Evolutionary conservation across 495 filamentous ascomycete species (phyloP).

Genomic region (Pseudoneurospora amorphoporcata): DNA sequence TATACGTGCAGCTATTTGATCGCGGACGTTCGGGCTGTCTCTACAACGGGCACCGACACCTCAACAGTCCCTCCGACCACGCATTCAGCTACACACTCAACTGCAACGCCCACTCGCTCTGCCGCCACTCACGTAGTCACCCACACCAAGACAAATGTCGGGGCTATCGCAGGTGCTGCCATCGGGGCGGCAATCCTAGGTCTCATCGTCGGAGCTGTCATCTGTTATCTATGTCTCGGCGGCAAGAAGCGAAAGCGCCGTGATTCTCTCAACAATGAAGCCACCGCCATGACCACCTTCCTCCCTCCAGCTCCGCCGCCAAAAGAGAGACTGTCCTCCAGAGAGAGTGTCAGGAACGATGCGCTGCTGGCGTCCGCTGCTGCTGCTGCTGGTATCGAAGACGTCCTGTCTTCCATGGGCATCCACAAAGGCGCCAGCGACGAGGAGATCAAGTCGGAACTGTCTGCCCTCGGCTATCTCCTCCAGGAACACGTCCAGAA

Average conservation of each 20-base stretch:
- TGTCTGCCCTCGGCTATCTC: constrained; percentile 18
- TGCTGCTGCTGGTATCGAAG: background rate
- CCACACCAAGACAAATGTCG: background rate
- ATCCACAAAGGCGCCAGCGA: constrained; percentile 19
- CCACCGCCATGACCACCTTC: background rate
- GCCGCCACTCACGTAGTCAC: background rate
- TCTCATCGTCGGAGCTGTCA: background rate
- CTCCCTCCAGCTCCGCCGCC: background rate
- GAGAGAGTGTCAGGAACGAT: background rate
- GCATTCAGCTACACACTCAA: background rate
- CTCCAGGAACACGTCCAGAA: constrained; percentile 25
- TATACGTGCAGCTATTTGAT: too few relatives aligned
- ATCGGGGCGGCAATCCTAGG: background rate
- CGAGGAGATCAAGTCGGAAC: constrained; percentile 18
- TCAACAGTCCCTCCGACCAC: too few relatives aligned
- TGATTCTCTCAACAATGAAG: background rate
- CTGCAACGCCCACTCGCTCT: background rate
- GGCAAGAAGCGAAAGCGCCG: background rate
- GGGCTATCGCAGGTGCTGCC: background rate
- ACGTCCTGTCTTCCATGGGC: background rate
- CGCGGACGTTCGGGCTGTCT: too few relatives aligned
- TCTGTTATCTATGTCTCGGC: background rate
- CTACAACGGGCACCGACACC: too few relatives aligned
- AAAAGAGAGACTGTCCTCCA: background rate
- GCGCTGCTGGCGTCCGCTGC: background rate